Evolutionary conservation across 768 basidiomycete species (phyloP).

Genomic region (Leccinum incarnatum): DNA sequence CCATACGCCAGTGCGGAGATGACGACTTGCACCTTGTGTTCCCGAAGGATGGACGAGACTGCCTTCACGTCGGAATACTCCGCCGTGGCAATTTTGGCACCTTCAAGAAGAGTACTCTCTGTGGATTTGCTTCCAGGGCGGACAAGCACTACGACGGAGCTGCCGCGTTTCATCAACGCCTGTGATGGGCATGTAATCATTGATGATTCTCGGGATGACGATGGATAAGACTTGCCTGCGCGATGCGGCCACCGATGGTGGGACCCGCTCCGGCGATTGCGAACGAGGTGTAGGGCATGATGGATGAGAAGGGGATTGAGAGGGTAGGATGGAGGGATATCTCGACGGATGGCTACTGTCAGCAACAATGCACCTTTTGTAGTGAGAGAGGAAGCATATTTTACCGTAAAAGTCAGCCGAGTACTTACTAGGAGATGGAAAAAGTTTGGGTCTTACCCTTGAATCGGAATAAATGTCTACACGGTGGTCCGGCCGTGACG

Average conservation of each 20-base stretch:
- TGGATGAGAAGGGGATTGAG: neutral
- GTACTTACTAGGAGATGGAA: neutral
- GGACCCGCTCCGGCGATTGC: conserved; percentile 36
- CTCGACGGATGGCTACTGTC: neutral
- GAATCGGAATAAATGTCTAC: neutral
- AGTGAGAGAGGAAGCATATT: neutral
- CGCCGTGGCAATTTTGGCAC: conserved; percentile 27
- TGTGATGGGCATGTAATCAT: conserved; percentile 1
- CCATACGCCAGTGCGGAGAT: conserved; percentile 33
- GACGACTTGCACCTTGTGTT: conserved; percentile 35
- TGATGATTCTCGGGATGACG: neutral
- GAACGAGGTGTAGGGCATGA: conserved; percentile 34
- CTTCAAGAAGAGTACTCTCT: conserved; percentile 20
- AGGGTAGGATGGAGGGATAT: neutral
- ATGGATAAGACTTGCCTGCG: conserved; percentile 16
- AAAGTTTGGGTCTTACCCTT: neutral
- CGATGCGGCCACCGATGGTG: conserved; percentile 35
- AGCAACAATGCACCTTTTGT: neutral
- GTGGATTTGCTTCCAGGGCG: conserved; percentile 23
- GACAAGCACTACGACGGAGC: conserved; percentile 26
- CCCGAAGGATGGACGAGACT: conserved; percentile 26
- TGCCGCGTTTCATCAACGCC: conserved; percentile 22
- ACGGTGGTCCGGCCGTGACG: neutral
- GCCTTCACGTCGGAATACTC: conserved; percentile 27
- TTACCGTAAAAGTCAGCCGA: neutral